Evolutionary conservation across 2,329 filamentous ascomycete species (phyloP).

Genomic region (Corinectria fuckeliana): DNA sequence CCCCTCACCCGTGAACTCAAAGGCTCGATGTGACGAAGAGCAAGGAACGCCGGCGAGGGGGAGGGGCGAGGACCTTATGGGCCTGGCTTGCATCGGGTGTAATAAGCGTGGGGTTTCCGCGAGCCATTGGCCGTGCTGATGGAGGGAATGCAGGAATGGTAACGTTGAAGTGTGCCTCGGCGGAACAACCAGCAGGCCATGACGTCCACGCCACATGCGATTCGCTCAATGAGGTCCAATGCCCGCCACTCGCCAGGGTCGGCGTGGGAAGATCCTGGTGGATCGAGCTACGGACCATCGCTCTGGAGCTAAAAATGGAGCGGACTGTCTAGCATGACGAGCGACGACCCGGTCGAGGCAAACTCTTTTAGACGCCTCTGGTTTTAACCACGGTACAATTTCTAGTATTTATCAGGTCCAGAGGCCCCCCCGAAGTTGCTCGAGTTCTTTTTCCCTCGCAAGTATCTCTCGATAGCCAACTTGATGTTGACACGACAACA

Average conservation of each 20-base stretch:
- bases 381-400: not conserved
- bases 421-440: slow-evolving; percentile 16
- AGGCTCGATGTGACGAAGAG: slow-evolving; percentile 13
- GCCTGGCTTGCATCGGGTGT: slow-evolving; percentile 11
- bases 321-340: slow-evolving; percentile 15
- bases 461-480: slow-evolving; percentile 20
- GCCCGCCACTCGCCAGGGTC: slow-evolving; percentile 31
- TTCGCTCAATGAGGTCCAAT: slow-evolving; percentile 34
- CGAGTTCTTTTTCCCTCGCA: slow-evolving; percentile 23
- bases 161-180: slow-evolving; percentile 18
- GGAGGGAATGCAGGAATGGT: not conserved
- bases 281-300: slow-evolving; percentile 37
- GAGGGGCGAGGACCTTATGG: not conserved
- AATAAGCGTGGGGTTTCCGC: slow-evolving; percentile 11
- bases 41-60: slow-evolving; percentile 11
- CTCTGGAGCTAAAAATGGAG: slow-evolving; percentile 31
- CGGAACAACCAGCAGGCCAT: slow-evolving; percentile 33
- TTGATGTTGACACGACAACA: slow-evolving; percentile 38
- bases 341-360: slow-evolving; percentile 36
- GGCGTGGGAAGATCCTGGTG: slow-evolving; percentile 31
- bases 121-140: slow-evolving; percentile 8
- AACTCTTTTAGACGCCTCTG: slow-evolving; percentile 26
- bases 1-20: slow-evolving; percentile 14
- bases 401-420: slow-evolving; percentile 31
- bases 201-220: slow-evolving; percentile 36